Evolutionary conservation across 768 basidiomycete species (phyloP).

Genomic region (Cubamyces sp.): DNA sequence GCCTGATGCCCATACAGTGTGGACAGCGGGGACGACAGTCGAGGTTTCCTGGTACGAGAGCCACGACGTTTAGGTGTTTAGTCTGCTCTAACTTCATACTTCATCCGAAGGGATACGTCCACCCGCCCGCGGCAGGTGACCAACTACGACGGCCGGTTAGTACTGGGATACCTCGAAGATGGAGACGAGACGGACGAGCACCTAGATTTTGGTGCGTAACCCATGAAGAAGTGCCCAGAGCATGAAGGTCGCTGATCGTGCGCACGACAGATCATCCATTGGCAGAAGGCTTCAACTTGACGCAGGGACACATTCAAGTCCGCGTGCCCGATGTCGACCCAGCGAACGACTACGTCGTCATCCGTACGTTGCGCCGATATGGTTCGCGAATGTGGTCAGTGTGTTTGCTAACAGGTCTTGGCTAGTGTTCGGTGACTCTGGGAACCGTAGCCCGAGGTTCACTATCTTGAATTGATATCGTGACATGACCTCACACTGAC

Average conservation of each 20-base stretch:
- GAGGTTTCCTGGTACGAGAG: slow-evolving; percentile 58
- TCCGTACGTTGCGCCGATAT: slow-evolving; percentile 50
- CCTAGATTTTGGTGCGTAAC: slow-evolving; percentile 52
- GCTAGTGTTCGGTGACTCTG: slow-evolving; percentile 70
- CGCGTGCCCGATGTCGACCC: slow-evolving; percentile 54
- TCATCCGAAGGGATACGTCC: slow-evolving; percentile 48
- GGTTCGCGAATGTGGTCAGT: neutral
- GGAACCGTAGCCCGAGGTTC: slow-evolving; percentile 62
- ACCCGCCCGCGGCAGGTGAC: slow-evolving; percentile 34
- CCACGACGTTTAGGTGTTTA: slow-evolving; percentile 16
- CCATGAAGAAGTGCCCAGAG: neutral
- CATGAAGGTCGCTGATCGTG: neutral
- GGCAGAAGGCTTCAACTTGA: slow-evolving; percentile 57
- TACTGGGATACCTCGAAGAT: slow-evolving; percentile 53
- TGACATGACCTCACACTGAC: no score
- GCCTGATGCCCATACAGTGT: slow-evolving; percentile 51
- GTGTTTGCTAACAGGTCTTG: slow-evolving; percentile 1
- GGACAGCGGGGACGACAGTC: slow-evolving; percentile 51
- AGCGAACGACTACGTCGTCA: slow-evolving; percentile 59
- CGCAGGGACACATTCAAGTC: slow-evolving; percentile 50
- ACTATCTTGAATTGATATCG: slow-evolving; percentile 46
- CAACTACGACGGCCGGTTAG: slow-evolving; percentile 51
- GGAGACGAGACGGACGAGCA: slow-evolving; percentile 49
- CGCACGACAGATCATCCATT: slow-evolving; percentile 56
- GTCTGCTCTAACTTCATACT: slow-evolving; percentile 6